These are phyloP conservation scores for Phytophthora idaei DNA, from an alignment of 352 stramenopile species.

Conservation along the genomic window DNA sequence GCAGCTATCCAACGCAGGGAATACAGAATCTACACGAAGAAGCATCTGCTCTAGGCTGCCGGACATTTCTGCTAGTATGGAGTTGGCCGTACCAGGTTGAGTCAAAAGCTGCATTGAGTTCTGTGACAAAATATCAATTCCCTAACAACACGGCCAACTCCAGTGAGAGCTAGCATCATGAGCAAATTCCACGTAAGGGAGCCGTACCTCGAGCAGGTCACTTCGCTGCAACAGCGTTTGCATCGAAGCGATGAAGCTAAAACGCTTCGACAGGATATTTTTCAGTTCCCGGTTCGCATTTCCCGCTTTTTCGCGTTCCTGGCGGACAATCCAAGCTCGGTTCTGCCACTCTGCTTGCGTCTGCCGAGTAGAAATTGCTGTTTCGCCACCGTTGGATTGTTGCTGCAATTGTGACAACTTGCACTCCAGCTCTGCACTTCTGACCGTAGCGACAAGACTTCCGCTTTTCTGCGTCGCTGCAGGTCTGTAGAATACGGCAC, in stretches of 20 bases:
- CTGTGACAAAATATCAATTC: not conserved
- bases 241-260: not conserved
- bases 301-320: not conserved
- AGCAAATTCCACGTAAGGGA: not conserved
- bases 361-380: not conserved
- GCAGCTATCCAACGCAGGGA: not conserved
- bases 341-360: not conserved
- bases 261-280: not conserved
- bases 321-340: not conserved
- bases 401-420: not conserved
- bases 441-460: not conserved
- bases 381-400: not conserved
- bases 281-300: not conserved
- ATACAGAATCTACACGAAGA: not conserved
- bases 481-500: conserved; percentile 24
- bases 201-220: not conserved
- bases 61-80: not conserved
- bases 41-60: not conserved
- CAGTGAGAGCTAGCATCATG: not conserved
- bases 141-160: not conserved
- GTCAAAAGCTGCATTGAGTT: not conserved
- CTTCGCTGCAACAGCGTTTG: not conserved
- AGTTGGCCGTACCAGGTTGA: not conserved
- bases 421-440: not conserved
- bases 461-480: conserved; percentile 7